Base-by-base conservation (phyloP, 768 basidiomycete genomes). In the Calocera cornea region DNA sequence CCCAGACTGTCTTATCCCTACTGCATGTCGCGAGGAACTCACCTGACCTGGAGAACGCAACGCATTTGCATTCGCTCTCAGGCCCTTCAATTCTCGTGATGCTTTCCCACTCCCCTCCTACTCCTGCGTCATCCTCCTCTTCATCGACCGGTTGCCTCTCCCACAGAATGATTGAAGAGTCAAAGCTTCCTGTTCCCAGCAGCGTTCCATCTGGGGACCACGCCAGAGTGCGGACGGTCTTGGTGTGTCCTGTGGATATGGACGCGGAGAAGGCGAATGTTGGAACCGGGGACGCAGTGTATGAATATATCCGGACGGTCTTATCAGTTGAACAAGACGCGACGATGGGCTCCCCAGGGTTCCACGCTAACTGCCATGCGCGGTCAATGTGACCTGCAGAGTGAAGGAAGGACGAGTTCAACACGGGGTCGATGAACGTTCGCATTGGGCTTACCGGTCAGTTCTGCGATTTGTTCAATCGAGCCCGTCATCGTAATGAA, bases 1-100 rank as follows among this genome's bases (percentile, higher is more conserved):
- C 84, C 97, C 97, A 98, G 0, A 98, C 94, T 3, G 92, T 92
- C 79, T 98, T 99, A 78, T 98, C 97, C 68, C 97, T 81, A 71
- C 90, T 90, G 74, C 95, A 97, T 69, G 89, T 94, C 10, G 95
- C 97, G n/a, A 99, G 80, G 29, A 97, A 77, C 1, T 83, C 87
- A 0, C 84, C 87, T n/a, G 86, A 84, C 38, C 79, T 79, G 12
- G 89, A 92, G 77, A 88, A 97, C 2, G 86, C 89, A 0, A 95
- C 89, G 66, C 87, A 83, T 79, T 98, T 98, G 80, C 95, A 97
- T 75, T 99, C 95, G 66, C 75, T 94, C 75, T 97, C 95, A 74
- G 97, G 97, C 0, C 97, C 95, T 74, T 97, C 93, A 24, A 97
- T 77, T 41, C 88, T 83, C 64, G 87, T 87, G 69, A 87, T 83